Conservation (phyloP, 495 filamentous ascomycete species). For the Hypomontagnella submonticulosa region DNA sequence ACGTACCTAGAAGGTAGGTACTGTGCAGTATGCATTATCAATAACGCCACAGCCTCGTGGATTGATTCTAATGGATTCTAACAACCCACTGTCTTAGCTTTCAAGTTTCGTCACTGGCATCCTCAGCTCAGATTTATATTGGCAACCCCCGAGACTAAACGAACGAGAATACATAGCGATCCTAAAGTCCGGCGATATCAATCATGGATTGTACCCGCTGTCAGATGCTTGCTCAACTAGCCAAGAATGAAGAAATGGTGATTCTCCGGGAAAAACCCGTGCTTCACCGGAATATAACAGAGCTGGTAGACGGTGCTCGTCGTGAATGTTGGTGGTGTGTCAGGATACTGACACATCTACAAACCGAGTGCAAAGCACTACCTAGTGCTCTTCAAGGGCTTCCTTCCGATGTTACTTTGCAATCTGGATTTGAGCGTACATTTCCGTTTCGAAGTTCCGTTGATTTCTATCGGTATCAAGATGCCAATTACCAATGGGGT, state of each 20-base stretch:
- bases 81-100: too few species aligned
- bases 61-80: too few species aligned
- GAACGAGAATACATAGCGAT: not conserved
- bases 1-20: too few species aligned
- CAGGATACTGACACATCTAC: conserved; percentile 3
- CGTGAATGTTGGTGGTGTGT: conserved; percentile 16
- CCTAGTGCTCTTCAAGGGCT: not conserved
- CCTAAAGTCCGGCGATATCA: too few species aligned
- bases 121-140: not conserved
- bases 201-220: conserved; percentile 9
- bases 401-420: conserved; percentile 2
- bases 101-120: too few species aligned
- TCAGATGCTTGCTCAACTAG: conserved; percentile 1
- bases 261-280: too few species aligned
- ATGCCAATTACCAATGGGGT: too few species aligned
- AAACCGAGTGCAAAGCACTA: not conserved
- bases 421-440: not conserved
- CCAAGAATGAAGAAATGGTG: not conserved
- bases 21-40: too few species aligned
- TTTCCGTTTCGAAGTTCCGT: conserved; percentile 5
- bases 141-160: not conserved
- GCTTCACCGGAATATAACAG: not conserved
- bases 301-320: not conserved
- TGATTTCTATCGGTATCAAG: too few species aligned
- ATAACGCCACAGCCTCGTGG: too few species aligned